These are phyloP conservation scores for Suaeda aralocaspica DNA, from an alignment of 148 eudicot species.

Conservation along the genomic window DNA sequence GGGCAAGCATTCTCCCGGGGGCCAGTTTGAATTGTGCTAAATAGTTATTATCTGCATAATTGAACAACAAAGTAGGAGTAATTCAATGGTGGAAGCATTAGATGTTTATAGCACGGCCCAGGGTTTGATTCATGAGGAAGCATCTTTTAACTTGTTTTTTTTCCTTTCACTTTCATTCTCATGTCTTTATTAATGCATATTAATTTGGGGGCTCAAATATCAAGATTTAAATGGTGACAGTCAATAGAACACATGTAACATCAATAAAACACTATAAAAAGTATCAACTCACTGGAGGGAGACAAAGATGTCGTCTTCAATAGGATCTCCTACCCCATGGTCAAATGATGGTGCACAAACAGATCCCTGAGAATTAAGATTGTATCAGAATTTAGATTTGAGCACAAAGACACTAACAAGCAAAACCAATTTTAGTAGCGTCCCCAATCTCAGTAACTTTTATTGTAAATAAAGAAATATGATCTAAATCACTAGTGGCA, in stretches of 20 bases:
- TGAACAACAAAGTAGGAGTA: no score
- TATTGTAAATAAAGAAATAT: neutral
- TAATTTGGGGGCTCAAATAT: neutral
- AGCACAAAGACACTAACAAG: neutral
- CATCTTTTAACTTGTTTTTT: no score
- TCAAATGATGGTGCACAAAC: slow-evolving; percentile 94
- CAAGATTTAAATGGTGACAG: neutral
- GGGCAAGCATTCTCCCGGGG: no score
- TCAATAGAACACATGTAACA: neutral
- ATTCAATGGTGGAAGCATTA: no score
- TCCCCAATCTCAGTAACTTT: neutral
- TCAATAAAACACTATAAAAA: neutral
- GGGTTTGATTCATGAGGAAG: no score
- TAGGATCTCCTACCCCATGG: slow-evolving; percentile 96
- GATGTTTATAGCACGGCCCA: no score
- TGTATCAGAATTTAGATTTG: slow-evolving; percentile 2
- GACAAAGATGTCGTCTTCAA: slow-evolving; percentile 90
- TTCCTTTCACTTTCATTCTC: neutral
- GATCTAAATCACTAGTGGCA: neutral
- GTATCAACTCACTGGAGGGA: slow-evolving; percentile 58
- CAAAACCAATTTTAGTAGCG: neutral
- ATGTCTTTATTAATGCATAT: neutral
- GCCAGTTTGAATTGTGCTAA: no score
- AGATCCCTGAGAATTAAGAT: slow-evolving; percentile 51
- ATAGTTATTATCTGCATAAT: neutral